These are phyloP conservation scores for Thymus mandschuricus DNA, from an alignment of 257 asterid genomes.

Conservation along the genomic window DNA sequence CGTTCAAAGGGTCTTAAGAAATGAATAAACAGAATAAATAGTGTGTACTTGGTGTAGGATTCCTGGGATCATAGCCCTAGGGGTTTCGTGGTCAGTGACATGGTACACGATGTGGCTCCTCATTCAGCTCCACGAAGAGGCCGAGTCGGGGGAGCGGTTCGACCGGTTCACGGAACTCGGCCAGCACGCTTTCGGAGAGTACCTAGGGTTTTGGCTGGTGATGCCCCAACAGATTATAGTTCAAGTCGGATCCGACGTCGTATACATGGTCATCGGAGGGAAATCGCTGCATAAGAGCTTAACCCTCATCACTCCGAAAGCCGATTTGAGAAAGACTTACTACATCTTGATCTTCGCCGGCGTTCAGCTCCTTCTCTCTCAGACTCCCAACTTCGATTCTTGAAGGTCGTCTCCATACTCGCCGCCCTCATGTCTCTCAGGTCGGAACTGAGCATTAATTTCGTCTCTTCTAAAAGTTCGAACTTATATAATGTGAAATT, in stretches of 20 bases:
- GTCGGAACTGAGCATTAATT: not conserved
- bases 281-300: slow-evolving; percentile 43
- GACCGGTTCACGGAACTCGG: slow-evolving; percentile 47
- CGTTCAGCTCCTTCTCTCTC: slow-evolving; percentile 47
- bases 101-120: slow-evolving; percentile 46
- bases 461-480: no score
- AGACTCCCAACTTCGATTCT: slow-evolving; percentile 54
- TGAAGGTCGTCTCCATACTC: slow-evolving; percentile 43
- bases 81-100: slow-evolving; percentile 43
- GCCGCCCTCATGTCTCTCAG: slow-evolving; percentile 55
- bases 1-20: no score
- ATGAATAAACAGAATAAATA: not conserved
- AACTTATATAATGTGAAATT: no score
- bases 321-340: slow-evolving; percentile 31
- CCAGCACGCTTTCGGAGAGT: slow-evolving; percentile 42
- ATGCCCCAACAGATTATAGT: slow-evolving; percentile 51
- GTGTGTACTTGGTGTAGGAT: no score
- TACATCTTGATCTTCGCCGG: slow-evolving; percentile 37
- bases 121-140: slow-evolving; percentile 40
- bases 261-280: slow-evolving; percentile 63
- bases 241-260: slow-evolving; percentile 47
- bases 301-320: slow-evolving; percentile 2
- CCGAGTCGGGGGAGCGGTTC: slow-evolving; percentile 41
- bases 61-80: slow-evolving; percentile 33
- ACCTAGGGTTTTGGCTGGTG: slow-evolving; percentile 37